A percentile compares a stretch with the other conserved stretches of the same genome.
These are phyloP conservation scores for Trichoderma sp. DNA, from an alignment of 2,329 filamentous ascomycete species.

Conservation along the genomic window DNA sequence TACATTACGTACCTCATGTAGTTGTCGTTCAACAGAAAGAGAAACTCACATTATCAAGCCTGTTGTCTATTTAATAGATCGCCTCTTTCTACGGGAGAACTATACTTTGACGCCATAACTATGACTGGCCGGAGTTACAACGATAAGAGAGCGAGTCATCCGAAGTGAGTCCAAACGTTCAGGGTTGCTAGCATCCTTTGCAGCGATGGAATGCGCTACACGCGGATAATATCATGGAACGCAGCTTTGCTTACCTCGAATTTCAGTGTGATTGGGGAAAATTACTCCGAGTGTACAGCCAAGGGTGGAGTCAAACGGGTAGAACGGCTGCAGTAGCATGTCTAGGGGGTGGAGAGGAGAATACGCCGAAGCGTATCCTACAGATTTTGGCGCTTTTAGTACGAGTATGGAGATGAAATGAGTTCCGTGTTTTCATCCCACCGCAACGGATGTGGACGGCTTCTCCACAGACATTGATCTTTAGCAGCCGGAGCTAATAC, in stretches of 20 bases:
- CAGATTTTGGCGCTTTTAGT: neutral
- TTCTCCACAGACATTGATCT: neutral
- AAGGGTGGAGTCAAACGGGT: neutral
- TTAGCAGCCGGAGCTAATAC: neutral
- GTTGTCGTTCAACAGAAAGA: neutral
- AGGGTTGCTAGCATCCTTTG: neutral
- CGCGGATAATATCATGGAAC: neutral
- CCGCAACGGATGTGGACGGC: neutral
- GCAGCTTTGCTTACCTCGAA: neutral
- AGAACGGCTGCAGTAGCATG: neutral
- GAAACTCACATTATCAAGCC: neutral
- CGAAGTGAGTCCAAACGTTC: neutral
- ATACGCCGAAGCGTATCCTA: neutral
- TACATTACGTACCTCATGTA: neutral
- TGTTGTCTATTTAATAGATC: neutral
- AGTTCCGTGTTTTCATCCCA: neutral
- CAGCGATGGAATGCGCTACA: neutral
- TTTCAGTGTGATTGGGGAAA: neutral
- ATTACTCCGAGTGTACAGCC: neutral
- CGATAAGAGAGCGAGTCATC: neutral
- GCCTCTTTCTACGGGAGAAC: neutral
- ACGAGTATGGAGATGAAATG: neutral
- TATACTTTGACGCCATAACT: neutral
- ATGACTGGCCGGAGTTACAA: neutral
- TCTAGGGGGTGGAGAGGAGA: neutral